phyloP scores from a whole-genome alignment of 257 asterid species.

The Capsicum pubescens region DNA sequence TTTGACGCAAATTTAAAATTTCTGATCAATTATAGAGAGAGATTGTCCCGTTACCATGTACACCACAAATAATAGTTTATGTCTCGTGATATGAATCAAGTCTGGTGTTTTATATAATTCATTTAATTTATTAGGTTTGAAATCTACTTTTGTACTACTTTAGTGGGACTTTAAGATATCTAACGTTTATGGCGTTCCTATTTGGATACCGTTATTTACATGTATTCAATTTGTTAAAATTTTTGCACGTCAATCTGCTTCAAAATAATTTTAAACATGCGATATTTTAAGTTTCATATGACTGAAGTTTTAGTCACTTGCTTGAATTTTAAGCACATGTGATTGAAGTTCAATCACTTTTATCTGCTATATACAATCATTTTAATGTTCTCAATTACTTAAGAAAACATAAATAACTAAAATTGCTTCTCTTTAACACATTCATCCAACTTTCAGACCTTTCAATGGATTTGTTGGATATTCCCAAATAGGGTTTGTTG shows the following conservation, averaged over 20 bases:
- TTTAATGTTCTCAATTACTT: neutral
- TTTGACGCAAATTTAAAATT: too few species aligned
- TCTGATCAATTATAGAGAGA: too few species aligned
- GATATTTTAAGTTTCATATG: neutral
- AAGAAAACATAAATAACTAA: neutral
- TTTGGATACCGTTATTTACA: neutral
- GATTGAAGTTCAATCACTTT: neutral
- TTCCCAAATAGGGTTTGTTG: neutral
- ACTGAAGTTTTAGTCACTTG: neutral
- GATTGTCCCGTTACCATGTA: too few species aligned
- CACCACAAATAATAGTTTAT: too few species aligned
- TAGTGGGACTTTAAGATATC: too few species aligned
- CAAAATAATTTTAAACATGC: accelerated
- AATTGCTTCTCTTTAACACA: conserved; percentile 9
- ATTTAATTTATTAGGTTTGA: too few species aligned
- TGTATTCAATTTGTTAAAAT: neutral
- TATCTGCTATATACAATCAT: too few species aligned
- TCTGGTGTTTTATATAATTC: too few species aligned
- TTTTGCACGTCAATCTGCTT: neutral
- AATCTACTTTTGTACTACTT: too few species aligned
- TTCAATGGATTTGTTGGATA: conserved; percentile 20
- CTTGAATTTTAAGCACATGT: neutral
- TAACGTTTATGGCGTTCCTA: neutral
- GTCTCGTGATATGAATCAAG: too few species aligned
- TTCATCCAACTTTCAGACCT: neutral